Base-by-base conservation (phyloP, 129 eudicot species). In the Flaveria trinervia region DNA sequence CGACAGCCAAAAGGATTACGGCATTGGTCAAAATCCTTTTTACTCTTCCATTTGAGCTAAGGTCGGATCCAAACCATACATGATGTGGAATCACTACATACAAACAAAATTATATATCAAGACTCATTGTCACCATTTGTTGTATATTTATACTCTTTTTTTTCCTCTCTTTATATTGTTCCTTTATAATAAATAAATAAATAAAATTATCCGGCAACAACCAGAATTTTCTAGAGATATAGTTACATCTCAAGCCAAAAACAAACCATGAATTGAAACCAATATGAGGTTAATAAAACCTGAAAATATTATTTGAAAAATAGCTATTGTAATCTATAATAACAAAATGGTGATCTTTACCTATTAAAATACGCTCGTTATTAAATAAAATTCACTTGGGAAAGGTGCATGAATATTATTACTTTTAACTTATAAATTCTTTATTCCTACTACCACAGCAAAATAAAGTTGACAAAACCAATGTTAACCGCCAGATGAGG, bases 1-100 rank as follows among this genome's bases (percentile, higher is more conserved):
- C 91, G 81, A 78, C 90, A 80, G 52, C 90, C 89, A 46, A 65
- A 86, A 83, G 92, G 89, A 78, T 82, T 16, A 62, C 45, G 56
- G 76, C 15, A 56, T 33, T 67, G 46, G 75, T 78, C 64, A 54
- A 75, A 68, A 88, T 50, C 81, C 93, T 83, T 74, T 77, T 57
- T 77, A 86, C 96, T 88, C 93, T 90, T 76, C 93, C 96, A 64
- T 72, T 87, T 90, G 96, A 90, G 91, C 80, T 82, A 90, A 88
- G 96, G 91, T 79, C 89, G 84, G 88, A 68, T 46, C 6, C 52
- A 41, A 11, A 41, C 45, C 45, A 61, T 26, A 25, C 43, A 0
- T 55, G 8, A 14, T 9, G 71, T 9, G 18, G 16, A 41, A 20
- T 33, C 20, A 49, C 56, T 22, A 55, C 26, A 55, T 55, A 20